Conservation (phyloP, 768 basidiomycete species). For the Baorangia bicolor region DNA sequence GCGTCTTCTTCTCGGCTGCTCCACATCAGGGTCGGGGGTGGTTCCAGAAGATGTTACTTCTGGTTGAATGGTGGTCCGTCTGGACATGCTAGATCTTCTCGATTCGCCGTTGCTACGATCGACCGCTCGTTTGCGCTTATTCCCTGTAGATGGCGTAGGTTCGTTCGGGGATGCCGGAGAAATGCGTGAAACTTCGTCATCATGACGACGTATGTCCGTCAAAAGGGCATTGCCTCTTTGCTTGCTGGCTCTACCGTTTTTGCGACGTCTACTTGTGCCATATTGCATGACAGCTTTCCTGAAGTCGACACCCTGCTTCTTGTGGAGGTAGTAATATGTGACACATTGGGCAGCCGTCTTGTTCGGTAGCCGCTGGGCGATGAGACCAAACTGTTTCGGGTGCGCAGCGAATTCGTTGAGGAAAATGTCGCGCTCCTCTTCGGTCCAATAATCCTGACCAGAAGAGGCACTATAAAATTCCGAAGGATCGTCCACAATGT, state of each 20-base stretch:
- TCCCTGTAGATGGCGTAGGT: conserved; percentile 25
- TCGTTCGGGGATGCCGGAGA: conserved; percentile 24
- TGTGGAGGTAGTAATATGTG: conserved; percentile 92
- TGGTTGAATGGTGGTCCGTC: conserved; percentile 43
- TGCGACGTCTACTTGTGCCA: conserved; percentile 64
- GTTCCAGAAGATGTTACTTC: conserved; percentile 45
- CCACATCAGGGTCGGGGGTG: conserved; percentile 72
- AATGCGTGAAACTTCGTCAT: conserved; percentile 43
- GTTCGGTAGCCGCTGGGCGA: conserved; percentile 74
- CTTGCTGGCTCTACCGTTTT: conserved; percentile 58
- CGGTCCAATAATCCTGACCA: conserved; percentile 85
- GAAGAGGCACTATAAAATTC: conserved; percentile 74
- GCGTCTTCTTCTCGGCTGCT: conserved; percentile 44
- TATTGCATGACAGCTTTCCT: conserved; percentile 68
- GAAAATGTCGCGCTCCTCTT: conserved; percentile 77
- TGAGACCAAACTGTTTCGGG: conserved; percentile 96
- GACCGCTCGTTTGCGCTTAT: conserved; percentile 42
- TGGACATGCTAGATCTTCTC: conserved; percentile 35
- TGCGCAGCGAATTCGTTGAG: conserved; percentile 76
- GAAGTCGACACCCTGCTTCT: conserved; percentile 85
- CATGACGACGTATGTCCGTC: conserved; percentile 77
- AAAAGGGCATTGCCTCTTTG: conserved; percentile 81
- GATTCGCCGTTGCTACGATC: conserved; percentile 33
- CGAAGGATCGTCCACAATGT: conserved; percentile 70
- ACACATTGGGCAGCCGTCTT: conserved; percentile 91